These are phyloP conservation scores for Candida ascalaphidarum DNA, from an alignment of 805 yeast species.

Conservation along the genomic window DNA sequence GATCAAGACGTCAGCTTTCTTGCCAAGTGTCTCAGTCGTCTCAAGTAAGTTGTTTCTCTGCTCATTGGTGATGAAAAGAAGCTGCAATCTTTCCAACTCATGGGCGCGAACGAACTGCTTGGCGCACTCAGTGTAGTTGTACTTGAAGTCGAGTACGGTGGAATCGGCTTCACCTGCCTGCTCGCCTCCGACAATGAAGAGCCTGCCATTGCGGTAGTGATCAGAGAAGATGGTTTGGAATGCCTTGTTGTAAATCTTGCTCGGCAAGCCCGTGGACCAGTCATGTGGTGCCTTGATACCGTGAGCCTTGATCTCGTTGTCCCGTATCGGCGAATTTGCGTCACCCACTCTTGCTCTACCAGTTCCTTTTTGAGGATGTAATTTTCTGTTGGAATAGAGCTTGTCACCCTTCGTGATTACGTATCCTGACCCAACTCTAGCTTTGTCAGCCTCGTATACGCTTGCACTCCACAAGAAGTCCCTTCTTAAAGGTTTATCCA, in stretches of 20 bases:
- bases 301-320: slow-evolving; percentile 82
- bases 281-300: slow-evolving; percentile 90
- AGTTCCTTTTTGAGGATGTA: slow-evolving; percentile 84
- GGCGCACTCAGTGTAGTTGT: slow-evolving; percentile 36
- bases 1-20: slow-evolving; percentile 54
- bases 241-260: slow-evolving; percentile 66
- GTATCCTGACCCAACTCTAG: slow-evolving; percentile 82
- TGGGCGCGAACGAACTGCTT: slow-evolving; percentile 43
- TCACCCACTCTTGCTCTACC: slow-evolving; percentile 97
- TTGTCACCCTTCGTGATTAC: slow-evolving; percentile 83
- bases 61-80: slow-evolving; percentile 62
- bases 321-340: slow-evolving; percentile 86
- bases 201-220: slow-evolving; percentile 66
- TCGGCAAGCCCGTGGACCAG: slow-evolving; percentile 69
- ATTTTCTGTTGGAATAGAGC: slow-evolving; percentile 75
- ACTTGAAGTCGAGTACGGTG: slow-evolving; percentile 27
- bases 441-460: slow-evolving; percentile 80
- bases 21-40: slow-evolving; percentile 45
- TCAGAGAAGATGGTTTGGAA: slow-evolving; percentile 75
- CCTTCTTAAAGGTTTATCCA: slow-evolving; percentile 74
- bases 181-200: slow-evolving; percentile 53
- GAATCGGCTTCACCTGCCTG: slow-evolving; percentile 9
- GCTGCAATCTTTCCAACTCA: slow-evolving; percentile 39
- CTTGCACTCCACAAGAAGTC: slow-evolving; percentile 94
- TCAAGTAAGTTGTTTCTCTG: slow-evolving; percentile 52